A percentile compares a stretch with the other conserved stretches of the same genome.
Evolutionary conservation across 116 monocot species (phyloP).

Genomic region (Phalaenopsis hybrid): DNA sequence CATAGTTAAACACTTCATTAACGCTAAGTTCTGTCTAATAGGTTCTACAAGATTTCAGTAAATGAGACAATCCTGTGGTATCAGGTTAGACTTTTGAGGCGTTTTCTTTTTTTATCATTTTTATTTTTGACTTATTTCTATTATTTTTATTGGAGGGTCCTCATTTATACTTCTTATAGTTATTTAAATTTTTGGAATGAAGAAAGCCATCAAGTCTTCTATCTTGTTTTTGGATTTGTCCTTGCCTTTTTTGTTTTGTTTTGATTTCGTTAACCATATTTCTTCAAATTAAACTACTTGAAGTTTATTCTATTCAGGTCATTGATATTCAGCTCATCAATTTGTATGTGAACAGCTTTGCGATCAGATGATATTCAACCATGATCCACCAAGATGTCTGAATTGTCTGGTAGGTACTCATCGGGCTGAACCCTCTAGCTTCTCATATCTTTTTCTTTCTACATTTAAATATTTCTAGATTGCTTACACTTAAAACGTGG

Average conservation of each 20-base stretch:
- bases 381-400: conserved; percentile 75
- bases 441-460: not conserved
- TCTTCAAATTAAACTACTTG: conserved; percentile 14
- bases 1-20: not conserved
- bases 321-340: conserved; percentile 19
- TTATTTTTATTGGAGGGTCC: not conserved
- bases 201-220: not conserved
- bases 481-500: not conserved
- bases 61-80: conserved; percentile 82
- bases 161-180: not conserved
- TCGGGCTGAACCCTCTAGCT: not conserved
- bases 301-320: conserved; percentile 22
- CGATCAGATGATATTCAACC: conserved; percentile 89
- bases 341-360: conserved; percentile 69
- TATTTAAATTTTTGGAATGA: not conserved
- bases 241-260: not conserved
- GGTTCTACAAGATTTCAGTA: conserved; percentile 79
- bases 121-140: not conserved
- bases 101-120: conserved; percentile 19
- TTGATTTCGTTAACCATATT: conserved; percentile 4
- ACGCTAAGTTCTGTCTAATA: conserved; percentile 24
- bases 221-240: not conserved
- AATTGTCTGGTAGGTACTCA: conserved; percentile 58
- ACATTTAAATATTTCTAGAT: not conserved
- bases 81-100: conserved; percentile 80